Conservation (phyloP, 2,329 filamentous ascomycete species). For the Metarhizium album region DNA sequence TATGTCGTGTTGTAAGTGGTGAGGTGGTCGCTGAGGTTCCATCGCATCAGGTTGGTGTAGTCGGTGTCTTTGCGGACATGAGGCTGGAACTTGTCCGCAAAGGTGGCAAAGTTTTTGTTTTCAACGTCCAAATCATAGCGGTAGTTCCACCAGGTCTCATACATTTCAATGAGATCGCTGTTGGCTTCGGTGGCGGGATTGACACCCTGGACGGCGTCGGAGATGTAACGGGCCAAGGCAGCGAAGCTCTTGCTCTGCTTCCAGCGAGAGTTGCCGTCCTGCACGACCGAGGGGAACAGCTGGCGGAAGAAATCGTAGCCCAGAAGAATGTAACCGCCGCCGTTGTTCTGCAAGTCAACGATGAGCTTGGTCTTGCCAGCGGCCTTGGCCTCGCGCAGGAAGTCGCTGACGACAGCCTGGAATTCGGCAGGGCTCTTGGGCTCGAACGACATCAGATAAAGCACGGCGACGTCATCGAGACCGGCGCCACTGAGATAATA, state of each 20-base stretch:
- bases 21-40: slow-evolving; percentile 35
- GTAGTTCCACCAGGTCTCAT: slow-evolving; percentile 40
- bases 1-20: slow-evolving; percentile 26
- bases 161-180: slow-evolving; percentile 24
- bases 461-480: slow-evolving; percentile 23
- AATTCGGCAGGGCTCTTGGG: slow-evolving; percentile 20
- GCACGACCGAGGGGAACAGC: slow-evolving; percentile 31
- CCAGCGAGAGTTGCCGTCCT: slow-evolving; percentile 28
- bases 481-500: slow-evolving; percentile 25
- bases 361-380: slow-evolving; percentile 49
- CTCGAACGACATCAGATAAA: slow-evolving; percentile 15
- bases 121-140: slow-evolving; percentile 38
- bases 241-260: slow-evolving; percentile 29
- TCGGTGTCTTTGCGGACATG: slow-evolving; percentile 34
- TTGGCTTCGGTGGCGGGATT: slow-evolving; percentile 35
- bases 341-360: slow-evolving; percentile 33
- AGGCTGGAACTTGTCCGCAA: slow-evolving; percentile 32
- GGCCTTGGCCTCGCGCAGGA: slow-evolving; percentile 25
- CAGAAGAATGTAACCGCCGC: slow-evolving; percentile 47
- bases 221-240: slow-evolving; percentile 31
- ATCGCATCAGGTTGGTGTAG: slow-evolving; percentile 42
- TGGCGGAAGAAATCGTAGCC: slow-evolving; percentile 52
- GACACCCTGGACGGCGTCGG: slow-evolving; percentile 30
- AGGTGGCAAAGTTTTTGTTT: slow-evolving; percentile 37
- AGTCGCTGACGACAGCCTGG: slow-evolving; percentile 21